Conservation (phyloP, 345 rosid genomes). For the Murraya paniculata region DNA sequence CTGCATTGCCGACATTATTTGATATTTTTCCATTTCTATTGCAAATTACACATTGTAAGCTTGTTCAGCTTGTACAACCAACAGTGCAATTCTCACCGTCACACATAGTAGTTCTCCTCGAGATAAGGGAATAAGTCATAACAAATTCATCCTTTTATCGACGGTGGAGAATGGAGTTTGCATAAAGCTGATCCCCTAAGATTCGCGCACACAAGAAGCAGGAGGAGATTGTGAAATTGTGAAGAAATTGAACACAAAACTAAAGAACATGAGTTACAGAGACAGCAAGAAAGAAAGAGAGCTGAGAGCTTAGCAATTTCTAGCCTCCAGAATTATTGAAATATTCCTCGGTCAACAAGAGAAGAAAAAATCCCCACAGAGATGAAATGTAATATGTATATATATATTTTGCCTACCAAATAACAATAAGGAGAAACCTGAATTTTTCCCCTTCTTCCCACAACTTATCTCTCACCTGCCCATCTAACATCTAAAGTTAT, state of each 20-base stretch:
- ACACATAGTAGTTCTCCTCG: background rate
- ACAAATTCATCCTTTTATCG: background rate
- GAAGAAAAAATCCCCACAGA: slow-evolving; percentile 12
- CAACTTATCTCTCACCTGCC: slow-evolving; percentile 22
- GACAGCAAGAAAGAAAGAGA: background rate
- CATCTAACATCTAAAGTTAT: slow-evolving; percentile 40
- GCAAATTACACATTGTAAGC: background rate
- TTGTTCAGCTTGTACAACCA: background rate
- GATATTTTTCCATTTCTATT: background rate
- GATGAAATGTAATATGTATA: slow-evolving; percentile 15
- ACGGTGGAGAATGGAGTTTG: background rate
- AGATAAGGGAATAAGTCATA: background rate
- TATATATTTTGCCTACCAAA: slow-evolving; percentile 23
- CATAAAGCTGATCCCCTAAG: background rate
- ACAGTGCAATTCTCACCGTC: background rate
- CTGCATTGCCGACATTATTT: background rate
- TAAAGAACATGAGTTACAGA: background rate
- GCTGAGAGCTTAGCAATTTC: background rate
- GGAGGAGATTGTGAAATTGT: too few relatives aligned
- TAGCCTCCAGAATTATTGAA: slow-evolving; percentile 34
- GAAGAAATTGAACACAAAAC: background rate
- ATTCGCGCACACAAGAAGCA: background rate
- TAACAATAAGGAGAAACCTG: slow-evolving; percentile 24
- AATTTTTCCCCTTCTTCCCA: slow-evolving; percentile 21
- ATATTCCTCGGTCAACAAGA: slow-evolving; percentile 19